A percentile compares a stretch with the other conserved stretches of the same genome.
phyloP scores from a whole-genome alignment of 306 rosid species.

The Vigna nakashimae region DNA sequence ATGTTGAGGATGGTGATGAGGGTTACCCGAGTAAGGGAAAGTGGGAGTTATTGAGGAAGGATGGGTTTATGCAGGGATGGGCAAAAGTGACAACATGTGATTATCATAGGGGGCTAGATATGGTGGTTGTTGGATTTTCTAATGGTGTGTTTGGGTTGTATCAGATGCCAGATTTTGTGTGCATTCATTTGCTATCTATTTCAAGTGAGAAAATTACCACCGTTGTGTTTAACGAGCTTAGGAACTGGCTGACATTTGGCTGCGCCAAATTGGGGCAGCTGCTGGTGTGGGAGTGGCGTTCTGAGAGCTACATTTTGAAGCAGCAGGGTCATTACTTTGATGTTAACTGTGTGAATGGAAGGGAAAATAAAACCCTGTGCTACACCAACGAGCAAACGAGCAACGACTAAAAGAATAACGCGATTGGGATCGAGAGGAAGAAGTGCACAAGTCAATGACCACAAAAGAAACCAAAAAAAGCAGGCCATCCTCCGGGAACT shows the following conservation, averaged over 20 bases:
- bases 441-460: no score
- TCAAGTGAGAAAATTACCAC: conserved; percentile 88
- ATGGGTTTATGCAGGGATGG: conserved; percentile 63
- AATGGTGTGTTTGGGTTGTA: conserved; percentile 88
- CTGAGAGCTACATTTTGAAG: no score
- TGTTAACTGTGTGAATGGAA: no score
- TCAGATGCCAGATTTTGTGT: conserved; percentile 95
- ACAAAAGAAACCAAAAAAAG: no score
- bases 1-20: conserved; percentile 46
- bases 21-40: conserved; percentile 67
- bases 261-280: conserved; percentile 93
- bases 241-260: conserved; percentile 91
- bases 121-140: conserved; percentile 86
- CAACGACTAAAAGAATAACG: no score
- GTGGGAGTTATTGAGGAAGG: conserved; percentile 87
- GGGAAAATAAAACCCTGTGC: no score
- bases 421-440: no score
- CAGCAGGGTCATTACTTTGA: no score
- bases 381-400: no score
- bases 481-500: no score
- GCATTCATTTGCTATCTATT: conserved; percentile 79
- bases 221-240: conserved; percentile 78
- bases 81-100: conserved; percentile 77
- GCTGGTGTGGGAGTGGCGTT: conserved; percentile 98
- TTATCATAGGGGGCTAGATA: conserved; percentile 78